Evolutionary conservation across 1,284 basidiomycete species (phyloP).

Genomic region (Sanghuangporus weigelae): DNA sequence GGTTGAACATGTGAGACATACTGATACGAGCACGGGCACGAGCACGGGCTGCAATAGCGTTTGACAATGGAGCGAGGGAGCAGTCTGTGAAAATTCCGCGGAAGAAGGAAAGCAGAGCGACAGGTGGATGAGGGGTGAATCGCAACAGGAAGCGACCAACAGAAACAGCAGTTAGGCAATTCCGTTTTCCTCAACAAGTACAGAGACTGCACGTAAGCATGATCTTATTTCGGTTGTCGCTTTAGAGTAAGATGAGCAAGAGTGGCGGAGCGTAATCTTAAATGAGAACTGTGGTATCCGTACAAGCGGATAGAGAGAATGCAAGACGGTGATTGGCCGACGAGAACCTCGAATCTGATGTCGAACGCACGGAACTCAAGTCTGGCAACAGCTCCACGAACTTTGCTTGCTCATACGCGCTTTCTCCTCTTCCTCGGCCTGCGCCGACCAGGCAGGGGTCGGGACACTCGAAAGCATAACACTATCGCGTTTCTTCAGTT

Average conservation of each 20-base stretch:
- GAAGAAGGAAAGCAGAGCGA: neutral
- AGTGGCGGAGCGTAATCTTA: neutral
- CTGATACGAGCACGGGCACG: neutral
- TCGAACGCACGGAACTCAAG: neutral
- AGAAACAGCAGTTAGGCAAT: neutral
- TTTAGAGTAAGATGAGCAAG: neutral
- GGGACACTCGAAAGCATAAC: slow-evolving; percentile 60
- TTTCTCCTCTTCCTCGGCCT: slow-evolving; percentile 78
- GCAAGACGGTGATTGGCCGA: neutral
- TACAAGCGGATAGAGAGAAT: neutral
- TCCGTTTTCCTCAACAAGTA: too few species aligned
- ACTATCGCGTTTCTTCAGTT: slow-evolving; percentile 72
- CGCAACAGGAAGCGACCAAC: neutral
- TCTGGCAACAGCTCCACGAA: slow-evolving; percentile 63
- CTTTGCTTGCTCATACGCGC: slow-evolving; percentile 42
- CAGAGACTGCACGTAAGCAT: neutral
- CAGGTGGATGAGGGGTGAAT: neutral
- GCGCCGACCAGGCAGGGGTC: slow-evolving; percentile 67
- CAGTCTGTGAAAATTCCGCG: neutral
- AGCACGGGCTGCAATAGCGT: neutral
- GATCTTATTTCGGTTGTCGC: neutral
- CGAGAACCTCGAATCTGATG: neutral
- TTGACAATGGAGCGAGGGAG: neutral
- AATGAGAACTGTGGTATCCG: neutral
- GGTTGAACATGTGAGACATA: neutral